Evolutionary conservation across 768 basidiomycete species (phyloP).

Genomic region (Hygrocybe coccinea): DNA sequence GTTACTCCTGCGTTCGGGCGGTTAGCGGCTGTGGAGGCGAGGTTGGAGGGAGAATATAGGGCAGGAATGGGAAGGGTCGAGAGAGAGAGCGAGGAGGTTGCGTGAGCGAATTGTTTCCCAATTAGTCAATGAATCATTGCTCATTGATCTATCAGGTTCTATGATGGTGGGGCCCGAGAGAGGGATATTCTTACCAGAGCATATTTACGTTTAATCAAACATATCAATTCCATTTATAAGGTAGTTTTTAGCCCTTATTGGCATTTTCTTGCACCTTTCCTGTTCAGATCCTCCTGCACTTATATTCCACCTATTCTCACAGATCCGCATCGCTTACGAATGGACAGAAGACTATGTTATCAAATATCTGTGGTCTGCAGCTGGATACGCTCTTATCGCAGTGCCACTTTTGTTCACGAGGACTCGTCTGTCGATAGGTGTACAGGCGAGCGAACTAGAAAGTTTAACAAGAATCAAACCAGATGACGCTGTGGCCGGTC

Average conservation of each 20-base stretch:
- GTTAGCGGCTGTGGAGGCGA: conserved; percentile 82
- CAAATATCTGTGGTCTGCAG: conserved; percentile 94
- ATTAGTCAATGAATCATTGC: background rate
- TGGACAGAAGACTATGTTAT: conserved; percentile 98
- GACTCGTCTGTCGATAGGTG: conserved; percentile 35
- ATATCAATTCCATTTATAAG: conserved; percentile 91
- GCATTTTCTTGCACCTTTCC: too few relatives aligned
- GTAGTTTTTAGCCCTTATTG: too few relatives aligned
- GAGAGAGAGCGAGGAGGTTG: conserved; percentile 88
- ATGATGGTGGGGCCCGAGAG: conserved; percentile 82
- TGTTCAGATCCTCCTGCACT: background rate
- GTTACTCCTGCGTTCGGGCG: conserved; percentile 92
- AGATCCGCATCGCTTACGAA: conserved; percentile 87
- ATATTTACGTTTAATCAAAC: conserved; percentile 76
- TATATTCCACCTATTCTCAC: background rate
- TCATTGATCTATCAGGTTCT: conserved; percentile 56
- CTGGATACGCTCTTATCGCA: conserved; percentile 87
- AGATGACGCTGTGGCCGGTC: conserved; percentile 43
- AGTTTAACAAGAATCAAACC: conserved; percentile 8
- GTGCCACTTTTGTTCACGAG: conserved; percentile 80
- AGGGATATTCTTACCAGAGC: conserved; percentile 73
- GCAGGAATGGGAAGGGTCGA: conserved; percentile 82
- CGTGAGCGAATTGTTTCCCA: conserved; percentile 44
- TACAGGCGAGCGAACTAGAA: conserved; percentile 19
- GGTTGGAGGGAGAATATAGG: conserved; percentile 87